These are phyloP conservation scores for Spathaspora gorwiae DNA, from an alignment of 805 yeast genomes.

Conservation along the genomic window DNA sequence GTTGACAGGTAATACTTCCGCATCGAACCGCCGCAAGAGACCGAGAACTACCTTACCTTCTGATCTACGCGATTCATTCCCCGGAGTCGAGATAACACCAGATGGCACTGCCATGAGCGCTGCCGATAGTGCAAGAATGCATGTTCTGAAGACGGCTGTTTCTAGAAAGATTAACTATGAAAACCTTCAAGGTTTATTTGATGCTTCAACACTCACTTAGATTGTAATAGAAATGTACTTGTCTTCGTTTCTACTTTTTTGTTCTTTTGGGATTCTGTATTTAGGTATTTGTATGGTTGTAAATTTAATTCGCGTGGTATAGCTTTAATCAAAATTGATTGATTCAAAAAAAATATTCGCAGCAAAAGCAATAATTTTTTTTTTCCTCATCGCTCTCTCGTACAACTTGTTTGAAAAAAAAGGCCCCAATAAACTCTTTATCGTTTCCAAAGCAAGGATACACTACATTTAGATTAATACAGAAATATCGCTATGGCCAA, in stretches of 20 bases:
- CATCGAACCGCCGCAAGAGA: conserved; percentile 41
- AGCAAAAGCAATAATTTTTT: too few relatives aligned
- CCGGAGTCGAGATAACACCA: conserved; percentile 41
- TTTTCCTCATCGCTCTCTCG: too few relatives aligned
- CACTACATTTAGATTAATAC: too few relatives aligned
- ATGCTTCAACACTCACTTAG: not conserved
- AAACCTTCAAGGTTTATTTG: conserved; percentile 57
- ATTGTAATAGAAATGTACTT: not conserved
- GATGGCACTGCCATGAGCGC: conserved; percentile 49
- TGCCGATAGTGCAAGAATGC: conserved; percentile 72
- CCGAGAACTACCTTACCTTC: conserved; percentile 11
- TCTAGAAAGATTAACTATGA: conserved; percentile 89
- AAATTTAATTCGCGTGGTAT: too few relatives aligned
- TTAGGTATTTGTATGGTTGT: not conserved
- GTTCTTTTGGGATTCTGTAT: not conserved
- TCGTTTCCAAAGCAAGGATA: too few relatives aligned
- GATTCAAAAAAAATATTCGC: too few relatives aligned
- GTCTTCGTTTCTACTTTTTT: too few relatives aligned
- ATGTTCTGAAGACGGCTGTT: conserved; percentile 70
- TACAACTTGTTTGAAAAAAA: too few relatives aligned
- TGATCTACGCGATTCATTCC: conserved; percentile 18
- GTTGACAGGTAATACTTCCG: conserved; percentile 65
- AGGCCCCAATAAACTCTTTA: too few relatives aligned
- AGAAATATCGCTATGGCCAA: conserved; percentile 56
- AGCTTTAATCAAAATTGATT: too few relatives aligned